Evolutionary conservation across 2,329 filamentous ascomycete genomes (phyloP).

Genomic region (Apiospora aurea): DNA sequence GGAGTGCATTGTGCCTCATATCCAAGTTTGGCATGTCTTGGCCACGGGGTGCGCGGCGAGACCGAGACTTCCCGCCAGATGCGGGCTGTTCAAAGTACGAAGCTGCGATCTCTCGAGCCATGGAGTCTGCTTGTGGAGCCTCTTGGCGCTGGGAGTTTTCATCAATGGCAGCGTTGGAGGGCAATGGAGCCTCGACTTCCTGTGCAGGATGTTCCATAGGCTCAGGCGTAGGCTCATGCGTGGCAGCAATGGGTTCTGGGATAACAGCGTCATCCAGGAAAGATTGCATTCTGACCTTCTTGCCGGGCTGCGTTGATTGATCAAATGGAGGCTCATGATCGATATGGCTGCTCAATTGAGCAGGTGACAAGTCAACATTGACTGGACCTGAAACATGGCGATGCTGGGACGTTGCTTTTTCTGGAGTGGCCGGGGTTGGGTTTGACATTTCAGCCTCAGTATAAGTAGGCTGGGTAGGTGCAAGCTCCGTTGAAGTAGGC

Average conservation of each 20-base stretch:
- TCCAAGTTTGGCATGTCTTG: neutral
- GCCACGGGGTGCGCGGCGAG: neutral
- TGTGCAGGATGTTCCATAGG: slow-evolving; percentile 27
- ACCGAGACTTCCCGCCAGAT: slow-evolving; percentile 2
- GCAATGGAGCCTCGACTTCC: neutral
- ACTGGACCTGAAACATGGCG: neutral
- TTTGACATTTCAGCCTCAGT: neutral
- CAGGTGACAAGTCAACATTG: slow-evolving; percentile 41
- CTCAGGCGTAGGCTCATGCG: slow-evolving; percentile 3
- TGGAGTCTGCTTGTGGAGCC: slow-evolving; percentile 24
- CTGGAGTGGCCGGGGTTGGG: neutral
- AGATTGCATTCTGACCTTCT: slow-evolving; percentile 43
- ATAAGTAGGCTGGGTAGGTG: neutral
- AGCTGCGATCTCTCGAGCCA: slow-evolving; percentile 32
- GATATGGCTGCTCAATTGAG: slow-evolving; percentile 44
- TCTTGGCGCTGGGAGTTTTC: slow-evolving; percentile 19
- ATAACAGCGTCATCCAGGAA: slow-evolving; percentile 36
- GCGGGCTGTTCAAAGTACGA: slow-evolving; percentile 31
- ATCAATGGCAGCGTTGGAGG: slow-evolving; percentile 11
- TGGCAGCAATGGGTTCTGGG: slow-evolving; percentile 38
- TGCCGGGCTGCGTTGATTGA: slow-evolving; percentile 43
- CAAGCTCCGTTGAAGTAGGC: neutral
- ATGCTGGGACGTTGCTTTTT: neutral
- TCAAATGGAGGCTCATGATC: slow-evolving; percentile 48
- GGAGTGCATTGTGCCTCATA: neutral